Conservation (phyloP, 208 protist species). For the Endotrypanum monterogeii region DNA sequence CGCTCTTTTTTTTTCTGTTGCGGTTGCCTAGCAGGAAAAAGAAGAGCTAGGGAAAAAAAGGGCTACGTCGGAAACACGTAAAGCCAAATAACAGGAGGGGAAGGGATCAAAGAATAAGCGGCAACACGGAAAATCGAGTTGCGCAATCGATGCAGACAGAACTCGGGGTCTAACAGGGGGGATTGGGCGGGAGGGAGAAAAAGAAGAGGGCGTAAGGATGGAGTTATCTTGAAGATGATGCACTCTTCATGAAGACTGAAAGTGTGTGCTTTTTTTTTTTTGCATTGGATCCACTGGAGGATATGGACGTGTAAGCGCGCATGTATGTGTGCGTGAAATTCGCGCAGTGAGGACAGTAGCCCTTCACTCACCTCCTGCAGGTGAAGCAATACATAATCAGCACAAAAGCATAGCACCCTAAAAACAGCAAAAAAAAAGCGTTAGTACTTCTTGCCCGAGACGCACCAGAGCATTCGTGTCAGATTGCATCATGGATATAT, state of each 20-base stretch:
- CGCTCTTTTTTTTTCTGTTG: background rate
- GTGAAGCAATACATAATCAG: background rate
- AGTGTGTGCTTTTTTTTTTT: too few relatives aligned
- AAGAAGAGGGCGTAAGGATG: background rate
- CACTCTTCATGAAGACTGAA: background rate
- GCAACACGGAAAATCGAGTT: background rate
- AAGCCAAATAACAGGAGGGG: background rate
- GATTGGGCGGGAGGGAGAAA: too few relatives aligned
- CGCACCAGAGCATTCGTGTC: background rate
- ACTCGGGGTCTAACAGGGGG: too few relatives aligned
- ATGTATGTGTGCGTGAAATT: background rate
- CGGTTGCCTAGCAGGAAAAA: background rate
- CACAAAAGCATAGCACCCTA: background rate
- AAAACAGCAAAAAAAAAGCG: too few relatives aligned
- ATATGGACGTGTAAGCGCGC: background rate
- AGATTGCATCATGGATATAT: background rate
- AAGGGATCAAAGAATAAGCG: background rate
- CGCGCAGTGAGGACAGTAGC: background rate
- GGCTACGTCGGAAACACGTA: background rate
- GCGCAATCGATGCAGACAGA: too few relatives aligned
- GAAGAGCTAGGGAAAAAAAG: background rate
- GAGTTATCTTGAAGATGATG: background rate
- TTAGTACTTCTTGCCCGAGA: background rate
- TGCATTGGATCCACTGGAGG: background rate
- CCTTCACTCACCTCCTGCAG: background rate